Percentiles rank a stretch among this genome's conserved stretches.
phyloP scores from a whole-genome alignment of 345 rosid genomes.

The Cochlearia excelsa region DNA sequence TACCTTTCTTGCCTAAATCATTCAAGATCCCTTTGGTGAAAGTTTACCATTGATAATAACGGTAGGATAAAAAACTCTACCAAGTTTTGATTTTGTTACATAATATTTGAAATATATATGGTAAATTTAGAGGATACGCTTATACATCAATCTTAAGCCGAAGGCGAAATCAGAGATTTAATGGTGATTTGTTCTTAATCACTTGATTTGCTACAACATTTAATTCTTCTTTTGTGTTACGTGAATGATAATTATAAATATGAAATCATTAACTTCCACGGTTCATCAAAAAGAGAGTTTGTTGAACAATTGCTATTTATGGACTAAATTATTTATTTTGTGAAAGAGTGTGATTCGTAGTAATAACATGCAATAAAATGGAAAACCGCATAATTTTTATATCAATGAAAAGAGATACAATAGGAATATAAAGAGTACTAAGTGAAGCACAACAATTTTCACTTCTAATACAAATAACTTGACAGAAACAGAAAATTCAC shows the following conservation, averaged over 20 bases:
- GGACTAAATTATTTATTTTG: background rate
- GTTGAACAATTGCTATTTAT: background rate
- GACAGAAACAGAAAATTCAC: constrained; percentile 37
- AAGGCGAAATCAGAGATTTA: constrained; percentile 13
- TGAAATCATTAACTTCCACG: too few species aligned
- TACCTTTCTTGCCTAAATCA: constrained; percentile 65
- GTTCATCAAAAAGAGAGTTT: background rate
- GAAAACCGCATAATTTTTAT: background rate
- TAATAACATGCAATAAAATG: constrained; percentile 5
- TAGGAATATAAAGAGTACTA: constrained; percentile 15
- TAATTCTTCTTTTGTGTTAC: too few species aligned
- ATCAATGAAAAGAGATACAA: constrained; percentile 13
- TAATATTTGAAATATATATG: constrained; percentile 10
- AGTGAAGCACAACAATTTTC: constrained; percentile 41
- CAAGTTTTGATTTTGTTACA: constrained; percentile 4
- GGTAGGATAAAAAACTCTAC: background rate
- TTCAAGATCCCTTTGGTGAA: constrained; percentile 67
- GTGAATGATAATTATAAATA: too few species aligned
- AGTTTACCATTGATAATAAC: constrained; percentile 47
- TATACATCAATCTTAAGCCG: constrained; percentile 15
- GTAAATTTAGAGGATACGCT: constrained; percentile 3
- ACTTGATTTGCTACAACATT: too few species aligned
- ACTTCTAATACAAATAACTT: constrained; percentile 30
- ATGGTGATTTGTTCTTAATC: background rate
- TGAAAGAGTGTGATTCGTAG: background rate